phyloP scores from a whole-genome alignment of 768 basidiomycete genomes.

The Austroboletus eburneus region DNA sequence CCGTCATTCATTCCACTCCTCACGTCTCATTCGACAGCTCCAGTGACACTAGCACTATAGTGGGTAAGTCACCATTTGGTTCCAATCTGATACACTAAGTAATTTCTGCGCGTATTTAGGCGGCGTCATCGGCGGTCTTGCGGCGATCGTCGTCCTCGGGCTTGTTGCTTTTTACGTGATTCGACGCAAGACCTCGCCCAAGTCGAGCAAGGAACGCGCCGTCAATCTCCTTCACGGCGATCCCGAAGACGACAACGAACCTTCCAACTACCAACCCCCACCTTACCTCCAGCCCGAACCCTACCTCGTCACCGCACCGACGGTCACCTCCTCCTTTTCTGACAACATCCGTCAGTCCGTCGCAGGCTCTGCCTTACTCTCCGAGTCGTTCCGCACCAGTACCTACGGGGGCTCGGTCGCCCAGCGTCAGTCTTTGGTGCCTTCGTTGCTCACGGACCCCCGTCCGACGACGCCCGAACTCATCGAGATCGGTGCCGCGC shows the following conservation, averaged over 20 bases:
- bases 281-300: conserved; percentile 76
- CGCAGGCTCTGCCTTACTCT: conserved; percentile 13
- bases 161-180: conserved; percentile 47
- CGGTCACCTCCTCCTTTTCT: conserved; percentile 36
- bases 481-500: conserved; percentile 11
- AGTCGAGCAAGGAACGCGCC: conserved; percentile 50
- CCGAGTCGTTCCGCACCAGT: conserved; percentile 14
- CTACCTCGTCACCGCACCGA: conserved; percentile 65
- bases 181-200: conserved; percentile 41
- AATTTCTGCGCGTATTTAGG: too few species aligned
- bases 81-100: too few species aligned
- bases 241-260: conserved; percentile 48
- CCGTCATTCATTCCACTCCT: background rate
- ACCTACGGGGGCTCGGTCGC: conserved; percentile 28
- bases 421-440: conserved; percentile 25
- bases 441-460: conserved; percentile 32
- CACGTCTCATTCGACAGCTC: conserved; percentile 12
- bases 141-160: conserved; percentile 39
- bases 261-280: conserved; percentile 48
- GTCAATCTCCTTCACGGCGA: conserved; percentile 60
- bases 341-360: conserved; percentile 22
- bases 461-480: conserved; percentile 47
- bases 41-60: conserved; percentile 46
- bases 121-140: conserved; percentile 57
- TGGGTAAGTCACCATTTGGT: conserved; percentile 33